Evolutionary conservation across 2,329 filamentous ascomycete species (phyloP), one percentile per base, ranked within the genome.

Genomic region (Aspergillus cejpii): DNA sequence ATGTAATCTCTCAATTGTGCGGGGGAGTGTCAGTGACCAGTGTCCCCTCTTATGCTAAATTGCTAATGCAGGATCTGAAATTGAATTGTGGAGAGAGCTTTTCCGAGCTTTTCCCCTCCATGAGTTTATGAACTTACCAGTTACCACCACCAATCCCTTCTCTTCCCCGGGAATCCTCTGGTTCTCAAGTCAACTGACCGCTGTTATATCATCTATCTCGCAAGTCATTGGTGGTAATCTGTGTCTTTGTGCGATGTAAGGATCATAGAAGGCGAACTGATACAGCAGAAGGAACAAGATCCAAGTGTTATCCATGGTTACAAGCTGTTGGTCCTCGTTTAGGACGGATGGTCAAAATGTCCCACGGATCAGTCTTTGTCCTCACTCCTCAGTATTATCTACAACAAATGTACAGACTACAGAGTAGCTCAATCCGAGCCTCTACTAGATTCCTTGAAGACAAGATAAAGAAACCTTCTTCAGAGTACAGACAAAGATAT

Each of bases 21-120:
- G n/a, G n/a, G n/a, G n/a, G n/a, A n/a, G n/a, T n/a, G n/a, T n/a
- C n/a, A n/a, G n/a, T n/a, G n/a, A n/a, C n/a, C n/a, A n/a, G n/a
- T n/a, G n/a, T n/a, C 39, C 34, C 37, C 29, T 34, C 33, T 23
- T 21, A 31, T 37, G 27, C 33, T n/a, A n/a, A n/a, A n/a, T n/a
- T n/a, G n/a, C n/a, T n/a, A n/a, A n/a, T 52, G 50, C 52, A 54
- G 52, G 48, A 54, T 54, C 48, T 42, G 34, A 47, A 40, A 39
- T 31, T 45, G 34, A 37, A 42, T 46, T 53, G 52, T 48, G 52
- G 52, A 54, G 52, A 51, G 52, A 53, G 50, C 52, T 52, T 52
- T 46, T 44, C n/a, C n/a, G n/a, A n/a, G n/a, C n/a, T n/a, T n/a
- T n/a, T n/a, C n/a, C 28, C 28, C 28, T 31, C 14, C 15, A 20